Percentiles rank a stretch among this genome's conserved stretches.
phyloP scores from a whole-genome alignment of 23 red algal species.

The Chondrus crispus region DNA sequence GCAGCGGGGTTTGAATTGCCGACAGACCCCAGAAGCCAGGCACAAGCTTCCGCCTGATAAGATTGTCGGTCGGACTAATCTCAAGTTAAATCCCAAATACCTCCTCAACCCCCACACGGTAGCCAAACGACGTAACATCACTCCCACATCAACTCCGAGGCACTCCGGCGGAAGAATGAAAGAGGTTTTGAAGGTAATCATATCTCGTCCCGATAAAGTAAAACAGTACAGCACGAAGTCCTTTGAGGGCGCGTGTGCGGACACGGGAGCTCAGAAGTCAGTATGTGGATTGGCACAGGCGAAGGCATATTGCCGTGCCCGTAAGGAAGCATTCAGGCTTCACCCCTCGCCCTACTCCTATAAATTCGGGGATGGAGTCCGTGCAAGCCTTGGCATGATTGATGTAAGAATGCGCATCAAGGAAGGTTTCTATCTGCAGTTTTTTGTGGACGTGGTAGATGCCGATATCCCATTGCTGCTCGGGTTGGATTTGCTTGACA shows the following conservation, averaged over 20 bases:
- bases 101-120: too few species aligned
- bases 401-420: background rate
- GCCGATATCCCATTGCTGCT: slow-evolving; percentile 5
- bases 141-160: too few species aligned
- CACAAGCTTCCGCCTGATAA: too few species aligned
- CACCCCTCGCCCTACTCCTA: background rate
- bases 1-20: too few species aligned
- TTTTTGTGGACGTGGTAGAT: slow-evolving; percentile 13
- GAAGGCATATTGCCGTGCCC: background rate
- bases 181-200: too few species aligned
- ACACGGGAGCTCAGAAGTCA: background rate
- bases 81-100: too few species aligned
- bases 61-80: too few species aligned
- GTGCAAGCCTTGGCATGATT: background rate
- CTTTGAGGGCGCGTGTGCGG: background rate
- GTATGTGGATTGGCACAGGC: background rate
- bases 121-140: too few species aligned
- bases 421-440: background rate
- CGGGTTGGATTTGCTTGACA: background rate
- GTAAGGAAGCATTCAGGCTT: background rate
- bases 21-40: too few species aligned
- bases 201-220: too few species aligned
- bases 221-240: too few species aligned
- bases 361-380: background rate
- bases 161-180: too few species aligned